phyloP scores from a whole-genome alignment of 257 asterid genomes.

The Solanum ahanhuiri region DNA sequence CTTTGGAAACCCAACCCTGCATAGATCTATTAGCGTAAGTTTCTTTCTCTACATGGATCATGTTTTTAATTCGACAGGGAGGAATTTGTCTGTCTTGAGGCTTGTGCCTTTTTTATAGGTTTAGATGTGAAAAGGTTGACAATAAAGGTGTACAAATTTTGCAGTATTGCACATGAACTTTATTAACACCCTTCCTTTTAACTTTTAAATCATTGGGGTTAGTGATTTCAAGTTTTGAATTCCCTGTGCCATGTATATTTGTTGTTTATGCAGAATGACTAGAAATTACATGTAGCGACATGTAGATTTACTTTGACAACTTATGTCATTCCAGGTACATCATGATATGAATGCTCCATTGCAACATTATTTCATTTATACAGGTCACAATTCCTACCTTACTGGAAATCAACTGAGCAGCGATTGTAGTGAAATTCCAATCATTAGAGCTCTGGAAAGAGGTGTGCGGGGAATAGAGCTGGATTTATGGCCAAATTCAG shows the following conservation, averaged over 20 bases:
- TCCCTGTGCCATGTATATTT: not conserved
- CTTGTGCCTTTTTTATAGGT: not conserved
- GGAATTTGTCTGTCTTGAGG: not conserved
- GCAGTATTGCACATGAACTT: not conserved
- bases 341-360: constrained; percentile 97
- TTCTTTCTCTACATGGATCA: not conserved
- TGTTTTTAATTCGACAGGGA: not conserved
- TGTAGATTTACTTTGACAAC: constrained; percentile 16
- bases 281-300: constrained; percentile 1
- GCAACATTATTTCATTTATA: constrained; percentile 90
- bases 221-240: not conserved
- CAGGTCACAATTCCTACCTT: constrained; percentile 95
- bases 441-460: constrained; percentile 62
- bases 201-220: not conserved
- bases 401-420: constrained; percentile 93
- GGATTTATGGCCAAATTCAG: constrained; percentile 89
- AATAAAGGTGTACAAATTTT: not conserved
- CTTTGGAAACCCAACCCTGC: not conserved
- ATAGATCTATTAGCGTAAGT: not conserved
- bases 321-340: constrained; percentile 62
- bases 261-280: not conserved
- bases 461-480: constrained; percentile 96
- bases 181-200: not conserved
- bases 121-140: not conserved
- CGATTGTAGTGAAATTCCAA: constrained; percentile 81